Evolutionary conservation across 495 filamentous ascomycete species (phyloP).

Genomic region (Penicillium cinerascens): DNA sequence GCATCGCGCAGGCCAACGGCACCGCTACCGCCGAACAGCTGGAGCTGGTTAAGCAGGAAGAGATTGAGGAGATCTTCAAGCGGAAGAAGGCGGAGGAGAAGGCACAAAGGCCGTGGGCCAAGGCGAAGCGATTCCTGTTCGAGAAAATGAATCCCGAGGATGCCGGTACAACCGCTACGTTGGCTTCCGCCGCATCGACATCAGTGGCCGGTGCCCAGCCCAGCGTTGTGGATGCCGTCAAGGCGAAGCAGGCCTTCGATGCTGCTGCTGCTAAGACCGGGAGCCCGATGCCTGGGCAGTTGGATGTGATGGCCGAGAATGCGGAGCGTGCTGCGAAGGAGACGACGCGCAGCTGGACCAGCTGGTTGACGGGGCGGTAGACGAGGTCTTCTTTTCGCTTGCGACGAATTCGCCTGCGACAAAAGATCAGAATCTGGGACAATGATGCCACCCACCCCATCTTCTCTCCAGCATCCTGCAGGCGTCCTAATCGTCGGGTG

Average conservation of each 20-base stretch:
- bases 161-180: slow-evolving; percentile 19
- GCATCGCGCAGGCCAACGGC: slow-evolving; percentile 57
- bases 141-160: slow-evolving; percentile 51
- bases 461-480: background rate
- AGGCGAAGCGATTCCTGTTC: slow-evolving; percentile 40
- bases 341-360: slow-evolving; percentile 41
- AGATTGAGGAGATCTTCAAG: slow-evolving; percentile 47
- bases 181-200: slow-evolving; percentile 8
- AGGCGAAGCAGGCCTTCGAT: slow-evolving; percentile 27
- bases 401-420: background rate
- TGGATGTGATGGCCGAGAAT: slow-evolving; percentile 44
- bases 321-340: slow-evolving; percentile 38
- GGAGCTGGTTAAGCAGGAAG: slow-evolving; percentile 57
- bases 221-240: slow-evolving; percentile 39
- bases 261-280: slow-evolving; percentile 18
- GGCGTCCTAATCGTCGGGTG: background rate
- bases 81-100: slow-evolving; percentile 44
- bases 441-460: background rate
- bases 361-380: slow-evolving; percentile 44
- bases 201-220: slow-evolving; percentile 10
- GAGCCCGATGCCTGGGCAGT: slow-evolving; percentile 26
- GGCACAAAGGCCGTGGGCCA: slow-evolving; percentile 42
- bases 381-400: background rate
- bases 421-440: background rate
- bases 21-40: slow-evolving; percentile 53